A percentile compares a stretch with the other conserved stretches of the same genome.
Evolutionary conservation across 129 eudicot genomes (phyloP).

Genomic region (Lonicera japonica): DNA sequence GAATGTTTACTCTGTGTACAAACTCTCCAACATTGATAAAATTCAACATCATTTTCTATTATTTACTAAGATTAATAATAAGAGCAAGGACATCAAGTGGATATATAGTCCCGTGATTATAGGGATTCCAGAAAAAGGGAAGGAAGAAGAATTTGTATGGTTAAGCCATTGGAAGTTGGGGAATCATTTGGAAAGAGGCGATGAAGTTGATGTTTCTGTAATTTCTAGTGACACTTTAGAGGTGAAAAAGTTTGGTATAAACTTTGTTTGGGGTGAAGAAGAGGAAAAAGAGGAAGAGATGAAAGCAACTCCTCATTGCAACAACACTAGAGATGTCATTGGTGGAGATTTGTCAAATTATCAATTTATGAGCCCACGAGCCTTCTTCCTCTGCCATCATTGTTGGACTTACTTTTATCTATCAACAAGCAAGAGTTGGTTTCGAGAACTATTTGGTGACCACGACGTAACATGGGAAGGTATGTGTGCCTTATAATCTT

Average conservation of each 20-base stretch:
- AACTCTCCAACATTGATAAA: not conserved
- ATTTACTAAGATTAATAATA: not conserved
- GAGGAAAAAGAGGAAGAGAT: not conserved
- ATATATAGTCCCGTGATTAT: not conserved
- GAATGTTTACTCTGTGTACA: not conserved
- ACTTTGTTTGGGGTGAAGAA: not conserved
- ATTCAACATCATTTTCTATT: not conserved
- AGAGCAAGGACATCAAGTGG: not conserved
- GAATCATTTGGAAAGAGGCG: not conserved
- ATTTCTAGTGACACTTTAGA: not conserved
- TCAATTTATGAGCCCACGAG: too few species aligned
- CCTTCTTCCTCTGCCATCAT: too few species aligned
- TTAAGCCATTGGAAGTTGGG: conserved; percentile 1
- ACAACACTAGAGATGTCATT: too few species aligned
- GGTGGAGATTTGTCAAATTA: too few species aligned
- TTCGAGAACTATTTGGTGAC: too few species aligned
- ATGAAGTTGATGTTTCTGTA: not conserved
- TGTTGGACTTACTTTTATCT: too few species aligned
- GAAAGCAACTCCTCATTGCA: too few species aligned
- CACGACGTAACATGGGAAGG: too few species aligned
- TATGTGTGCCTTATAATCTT: too few species aligned
- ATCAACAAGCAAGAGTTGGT: too few species aligned
- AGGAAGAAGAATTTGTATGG: conserved; percentile 1
- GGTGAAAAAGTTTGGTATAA: not conserved
- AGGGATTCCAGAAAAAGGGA: conserved; percentile 3